phyloP scores from a whole-genome alignment of 495 filamentous ascomycete genomes.

The Aspergillus hancockii region DNA sequence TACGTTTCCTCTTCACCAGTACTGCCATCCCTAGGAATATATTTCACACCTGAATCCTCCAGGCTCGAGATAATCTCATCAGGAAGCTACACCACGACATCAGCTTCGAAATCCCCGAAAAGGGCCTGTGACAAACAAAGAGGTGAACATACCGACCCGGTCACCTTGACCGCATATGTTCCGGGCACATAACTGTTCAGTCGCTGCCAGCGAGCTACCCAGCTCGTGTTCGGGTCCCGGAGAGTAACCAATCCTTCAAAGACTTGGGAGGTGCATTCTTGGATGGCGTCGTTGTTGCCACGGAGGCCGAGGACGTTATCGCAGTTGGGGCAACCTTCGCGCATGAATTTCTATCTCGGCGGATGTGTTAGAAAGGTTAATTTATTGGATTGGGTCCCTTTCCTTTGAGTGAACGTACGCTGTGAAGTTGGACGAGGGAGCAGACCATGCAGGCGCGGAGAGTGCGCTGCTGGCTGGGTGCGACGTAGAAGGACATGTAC shows the following conservation, averaged over 20 bases:
- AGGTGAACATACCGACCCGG: slow-evolving; percentile 58
- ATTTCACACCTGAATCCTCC: slow-evolving; percentile 69
- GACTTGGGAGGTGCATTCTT: slow-evolving; percentile 91
- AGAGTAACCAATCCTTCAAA: slow-evolving; percentile 88
- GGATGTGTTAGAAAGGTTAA: slow-evolving; percentile 5
- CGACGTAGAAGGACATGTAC: slow-evolving; percentile 55
- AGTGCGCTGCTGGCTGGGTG: slow-evolving; percentile 69
- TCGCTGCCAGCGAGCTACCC: slow-evolving; percentile 95
- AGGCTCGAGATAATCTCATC: slow-evolving; percentile 65
- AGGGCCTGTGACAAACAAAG: background rate
- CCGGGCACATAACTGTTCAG: slow-evolving; percentile 82
- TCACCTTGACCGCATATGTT: slow-evolving; percentile 91
- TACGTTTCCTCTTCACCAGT: slow-evolving; percentile 50
- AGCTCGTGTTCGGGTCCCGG: slow-evolving; percentile 73
- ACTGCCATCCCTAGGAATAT: slow-evolving; percentile 65
- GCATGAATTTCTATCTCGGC: slow-evolving; percentile 65
- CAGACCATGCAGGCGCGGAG: slow-evolving; percentile 98
- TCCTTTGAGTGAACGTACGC: slow-evolving; percentile 47
- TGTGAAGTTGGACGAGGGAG: slow-evolving; percentile 80
- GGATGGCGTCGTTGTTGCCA: slow-evolving; percentile 74
- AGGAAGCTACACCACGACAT: slow-evolving; percentile 44
- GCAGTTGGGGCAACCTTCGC: slow-evolving; percentile 94
- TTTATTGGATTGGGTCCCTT: background rate
- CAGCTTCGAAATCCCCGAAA: background rate
- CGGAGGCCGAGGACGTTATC: slow-evolving; percentile 83